Conservation (phyloP, 805 yeast genomes). For the Starmera amethionina region DNA sequence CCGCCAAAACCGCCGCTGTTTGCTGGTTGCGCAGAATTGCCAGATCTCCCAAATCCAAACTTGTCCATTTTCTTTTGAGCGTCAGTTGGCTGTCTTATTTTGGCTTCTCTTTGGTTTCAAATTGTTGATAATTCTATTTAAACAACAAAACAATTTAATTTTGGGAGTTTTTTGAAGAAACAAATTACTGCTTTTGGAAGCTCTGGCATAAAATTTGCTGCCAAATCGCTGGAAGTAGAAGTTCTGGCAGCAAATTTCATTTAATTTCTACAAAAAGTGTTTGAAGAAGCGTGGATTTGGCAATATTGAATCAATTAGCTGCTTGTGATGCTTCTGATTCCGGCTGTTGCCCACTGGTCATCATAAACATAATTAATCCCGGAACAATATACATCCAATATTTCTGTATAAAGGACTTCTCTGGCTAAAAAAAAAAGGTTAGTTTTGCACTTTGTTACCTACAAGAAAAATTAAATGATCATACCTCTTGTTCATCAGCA, state of each 20-base stretch:
- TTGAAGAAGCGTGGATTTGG: too few species aligned
- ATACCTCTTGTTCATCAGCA: constrained; percentile 1
- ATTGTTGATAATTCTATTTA: not conserved
- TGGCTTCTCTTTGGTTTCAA: not conserved
- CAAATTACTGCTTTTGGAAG: not conserved
- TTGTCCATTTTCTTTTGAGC: constrained; percentile 21
- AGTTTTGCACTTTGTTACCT: not conserved
- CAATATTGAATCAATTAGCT: not conserved
- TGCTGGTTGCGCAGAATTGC: not conserved
- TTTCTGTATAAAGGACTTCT: constrained; percentile 43
- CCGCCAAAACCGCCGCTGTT: constrained; percentile 2
- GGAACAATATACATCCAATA: constrained; percentile 57
- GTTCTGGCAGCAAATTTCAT: too few species aligned
- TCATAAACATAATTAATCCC: constrained; percentile 29
- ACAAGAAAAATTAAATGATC: not conserved
- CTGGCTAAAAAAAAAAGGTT: constrained; percentile 4
- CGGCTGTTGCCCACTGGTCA: not conserved
- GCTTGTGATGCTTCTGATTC: not conserved
- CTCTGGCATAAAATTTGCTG: too few species aligned
- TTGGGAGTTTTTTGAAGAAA: not conserved
- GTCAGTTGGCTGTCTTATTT: not conserved
- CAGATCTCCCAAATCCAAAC: constrained; percentile 16
- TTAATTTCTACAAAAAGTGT: too few species aligned
- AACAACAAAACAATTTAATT: not conserved
- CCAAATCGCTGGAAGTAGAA: too few species aligned